Evolutionary conservation across 331 rosid species (phyloP).

Genomic region (Cydonia oblonga): DNA sequence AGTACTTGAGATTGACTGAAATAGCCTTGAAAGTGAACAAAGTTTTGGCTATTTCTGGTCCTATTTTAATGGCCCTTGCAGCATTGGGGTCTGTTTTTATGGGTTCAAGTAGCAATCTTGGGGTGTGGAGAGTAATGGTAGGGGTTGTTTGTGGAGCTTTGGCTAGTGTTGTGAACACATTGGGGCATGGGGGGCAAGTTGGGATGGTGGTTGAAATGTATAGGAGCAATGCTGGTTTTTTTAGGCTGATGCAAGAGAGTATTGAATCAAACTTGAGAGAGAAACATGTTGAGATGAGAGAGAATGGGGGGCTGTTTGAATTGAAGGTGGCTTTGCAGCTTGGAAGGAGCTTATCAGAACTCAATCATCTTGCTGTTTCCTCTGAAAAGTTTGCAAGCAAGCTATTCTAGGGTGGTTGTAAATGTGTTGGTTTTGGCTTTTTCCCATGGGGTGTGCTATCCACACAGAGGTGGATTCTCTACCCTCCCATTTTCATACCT

Average conservation of each 20-base stretch:
- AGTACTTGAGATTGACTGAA: conserved; percentile 51
- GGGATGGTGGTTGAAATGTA: conserved; percentile 93
- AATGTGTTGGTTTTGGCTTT: not conserved
- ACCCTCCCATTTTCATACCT: no score
- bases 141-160: conserved; percentile 53
- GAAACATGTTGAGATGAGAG: conserved; percentile 25
- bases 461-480: no score
- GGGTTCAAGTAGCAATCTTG: conserved; percentile 7
- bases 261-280: conserved; percentile 22
- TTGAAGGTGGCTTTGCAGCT: conserved; percentile 34
- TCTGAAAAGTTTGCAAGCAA: conserved; percentile 32
- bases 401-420: conserved; percentile 14
- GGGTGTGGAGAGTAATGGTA: conserved; percentile 24
- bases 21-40: conserved; percentile 40
- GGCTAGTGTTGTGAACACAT: conserved; percentile 39
- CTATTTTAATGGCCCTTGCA: conserved; percentile 49
- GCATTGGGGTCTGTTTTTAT: conserved; percentile 35
- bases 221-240: conserved; percentile 59
- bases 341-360: conserved; percentile 33
- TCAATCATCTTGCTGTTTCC: conserved; percentile 18
- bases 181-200: conserved; percentile 76
- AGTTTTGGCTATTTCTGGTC: conserved; percentile 55
- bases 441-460: no score
- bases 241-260: conserved; percentile 32
- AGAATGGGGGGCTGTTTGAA: conserved; percentile 33